Percentiles rank a stretch among this genome's conserved stretches.
Evolutionary conservation across 2,329 filamentous ascomycete genomes (phyloP).

Genomic region (Stachybotrys echinatus): DNA sequence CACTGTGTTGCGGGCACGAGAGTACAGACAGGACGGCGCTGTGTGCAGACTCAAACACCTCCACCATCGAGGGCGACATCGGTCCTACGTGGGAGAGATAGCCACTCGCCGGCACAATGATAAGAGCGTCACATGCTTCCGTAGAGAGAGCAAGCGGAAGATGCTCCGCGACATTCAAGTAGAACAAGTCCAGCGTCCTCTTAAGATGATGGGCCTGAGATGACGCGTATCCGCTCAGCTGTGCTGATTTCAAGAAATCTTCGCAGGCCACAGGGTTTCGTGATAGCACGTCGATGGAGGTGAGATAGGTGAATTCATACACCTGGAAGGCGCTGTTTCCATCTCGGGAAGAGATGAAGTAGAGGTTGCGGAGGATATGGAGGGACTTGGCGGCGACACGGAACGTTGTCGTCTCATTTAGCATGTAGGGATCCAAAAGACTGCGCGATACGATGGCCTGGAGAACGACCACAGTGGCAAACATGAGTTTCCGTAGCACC

Average conservation of each 20-base stretch:
- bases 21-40: constrained; percentile 75
- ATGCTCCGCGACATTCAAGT: constrained; percentile 81
- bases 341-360: constrained; percentile 74
- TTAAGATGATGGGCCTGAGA: constrained; percentile 40
- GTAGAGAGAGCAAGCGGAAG: constrained; percentile 67
- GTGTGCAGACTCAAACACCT: constrained; percentile 84
- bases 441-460: constrained; percentile 66
- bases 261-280: constrained; percentile 63
- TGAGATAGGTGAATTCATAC: constrained; percentile 78
- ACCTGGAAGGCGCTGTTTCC: constrained; percentile 73
- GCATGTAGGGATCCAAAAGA: constrained; percentile 44
- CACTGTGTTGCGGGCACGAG: constrained; percentile 71
- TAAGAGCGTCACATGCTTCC: constrained; percentile 62
- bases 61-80: constrained; percentile 40
- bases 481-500: constrained; percentile 69
- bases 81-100: constrained; percentile 55
- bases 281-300: constrained; percentile 74
- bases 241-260: constrained; percentile 61
- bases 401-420: constrained; percentile 45
- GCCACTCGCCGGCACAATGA: constrained; percentile 67
- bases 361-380: constrained; percentile 69
- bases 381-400: constrained; percentile 66
- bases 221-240: constrained; percentile 30
- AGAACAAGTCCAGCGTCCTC: constrained; percentile 76
- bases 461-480: constrained; percentile 68